Percentiles rank a stretch among this genome's conserved stretches.
phyloP scores from a whole-genome alignment of 2,329 filamentous ascomycete genomes.

The Arthrobotrys sinensis region DNA sequence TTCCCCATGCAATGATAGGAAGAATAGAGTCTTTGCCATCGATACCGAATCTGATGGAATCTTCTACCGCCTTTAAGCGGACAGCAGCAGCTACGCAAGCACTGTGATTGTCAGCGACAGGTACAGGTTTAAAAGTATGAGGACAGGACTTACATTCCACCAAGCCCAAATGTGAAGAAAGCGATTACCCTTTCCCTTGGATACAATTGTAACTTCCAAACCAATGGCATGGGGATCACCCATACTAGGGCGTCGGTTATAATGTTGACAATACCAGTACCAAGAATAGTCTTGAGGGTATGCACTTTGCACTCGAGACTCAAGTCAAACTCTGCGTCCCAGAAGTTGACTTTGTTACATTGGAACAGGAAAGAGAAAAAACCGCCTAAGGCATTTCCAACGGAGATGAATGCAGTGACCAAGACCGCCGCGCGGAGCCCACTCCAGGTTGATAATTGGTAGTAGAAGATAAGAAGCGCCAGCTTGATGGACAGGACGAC shows the following conservation, averaged over 20 bases:
- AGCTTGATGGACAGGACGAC: conserved; percentile 41
- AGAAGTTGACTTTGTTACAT: conserved; percentile 41
- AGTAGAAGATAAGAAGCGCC: conserved; percentile 44
- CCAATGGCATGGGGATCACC: conserved; percentile 54
- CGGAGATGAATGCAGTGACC: conserved; percentile 39
- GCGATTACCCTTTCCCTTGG: conserved; percentile 44
- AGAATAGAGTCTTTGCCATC: conserved; percentile 48
- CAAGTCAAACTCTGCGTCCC: conserved; percentile 41
- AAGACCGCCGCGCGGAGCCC: conserved; percentile 31
- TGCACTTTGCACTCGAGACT: conserved; percentile 36
- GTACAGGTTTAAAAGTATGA: too few species aligned
- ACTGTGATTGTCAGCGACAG: conserved; percentile 2
- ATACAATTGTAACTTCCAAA: conserved; percentile 46
- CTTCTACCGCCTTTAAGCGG: conserved; percentile 38
- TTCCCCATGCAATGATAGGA: conserved; percentile 54
- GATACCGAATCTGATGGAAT: conserved; percentile 42
- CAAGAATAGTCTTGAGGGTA: conserved; percentile 41
- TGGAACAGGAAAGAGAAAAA: conserved; percentile 46
- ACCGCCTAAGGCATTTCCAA: conserved; percentile 33
- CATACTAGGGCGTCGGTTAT: conserved; percentile 49
- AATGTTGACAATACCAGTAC: conserved; percentile 45
- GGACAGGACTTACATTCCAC: conserved; percentile 33
- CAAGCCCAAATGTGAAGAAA: conserved; percentile 43
- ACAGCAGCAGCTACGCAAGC: conserved; percentile 44
- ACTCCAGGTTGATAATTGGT: conserved; percentile 42